Percentiles rank a stretch among this genome's conserved stretches.
These are phyloP conservation scores for Arabidopsis thaliana DNA, from an alignment of 345 rosid genomes.

Conservation along the genomic window TAIR10.1 NC_003070.9:2035501-2036000, in stretches of 20 bases:
- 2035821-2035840: not conserved
- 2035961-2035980: not conserved
- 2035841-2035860: not conserved
- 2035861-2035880: not conserved
- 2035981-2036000: not conserved
- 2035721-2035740: not conserved
- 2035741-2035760: not conserved
- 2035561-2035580: too few species aligned
- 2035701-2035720: not conserved
- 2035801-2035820: conserved; percentile 8
- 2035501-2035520: too few species aligned
- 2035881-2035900: not conserved
- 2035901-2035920: not conserved
- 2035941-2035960: not conserved
- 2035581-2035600: too few species aligned
- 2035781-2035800: conserved; percentile 2
- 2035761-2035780: not conserved
- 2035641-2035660: too few species aligned
- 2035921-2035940: not conserved
- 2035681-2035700: too few species aligned
- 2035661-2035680: too few species aligned
- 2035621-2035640: too few species aligned
- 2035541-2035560: too few species aligned
- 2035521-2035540: too few species aligned
- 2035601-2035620: too few species aligned